Evolutionary conservation across 805 yeast genomes (phyloP), one percentile per base, ranked within the genome.

Genomic region (Cyberlindnera nakhonratchasimensis): DNA sequence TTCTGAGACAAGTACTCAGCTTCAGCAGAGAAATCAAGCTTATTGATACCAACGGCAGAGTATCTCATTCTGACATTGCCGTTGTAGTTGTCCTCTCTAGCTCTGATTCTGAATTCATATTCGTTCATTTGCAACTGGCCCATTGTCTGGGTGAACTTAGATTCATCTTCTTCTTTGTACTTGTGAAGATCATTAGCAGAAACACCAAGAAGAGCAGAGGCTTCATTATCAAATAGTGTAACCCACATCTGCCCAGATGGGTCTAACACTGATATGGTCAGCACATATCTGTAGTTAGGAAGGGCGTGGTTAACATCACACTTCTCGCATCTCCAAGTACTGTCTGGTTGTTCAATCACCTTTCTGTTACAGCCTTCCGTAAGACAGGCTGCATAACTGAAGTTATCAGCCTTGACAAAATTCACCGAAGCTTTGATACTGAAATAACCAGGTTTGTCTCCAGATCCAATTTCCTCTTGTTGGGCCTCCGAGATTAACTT

Each of bases 311-410:
- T 76, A 42, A 75, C 69, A 55, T 86, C 82, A 73, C 98, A 90
- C 62, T 83, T 84, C 61, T 90, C 98, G 70, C 99, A 93, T 63
- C 95, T 79, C 96, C 96, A 90, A 14, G 81, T 70, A 12, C 84
- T 87, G 57, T 78, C 82, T 24, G 77, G 71, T 42, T 75, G 81
- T 57, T 86, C 86, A 33, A 84, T 67, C 23, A 89, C 87, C 65
- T 93, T 93, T 59, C 89, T 81, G 61, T 82, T 82, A 70, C 99
- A 93, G 30, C 75, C 79, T 34, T 79, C 82, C 35, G 75, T 70
- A 26, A 74, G 69, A 66, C 99, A 93, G 8, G 98, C 93, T 13
- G 98, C 96, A 62, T 93, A 93, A 35, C 86, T 78, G 61, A 90
- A 80, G 53, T 75, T 83, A 48, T 87, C 95, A 16, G 82, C 75